These are phyloP conservation scores for Butyriboletus loyo DNA, from an alignment of 768 basidiomycete species.

Conservation along the genomic window DNA sequence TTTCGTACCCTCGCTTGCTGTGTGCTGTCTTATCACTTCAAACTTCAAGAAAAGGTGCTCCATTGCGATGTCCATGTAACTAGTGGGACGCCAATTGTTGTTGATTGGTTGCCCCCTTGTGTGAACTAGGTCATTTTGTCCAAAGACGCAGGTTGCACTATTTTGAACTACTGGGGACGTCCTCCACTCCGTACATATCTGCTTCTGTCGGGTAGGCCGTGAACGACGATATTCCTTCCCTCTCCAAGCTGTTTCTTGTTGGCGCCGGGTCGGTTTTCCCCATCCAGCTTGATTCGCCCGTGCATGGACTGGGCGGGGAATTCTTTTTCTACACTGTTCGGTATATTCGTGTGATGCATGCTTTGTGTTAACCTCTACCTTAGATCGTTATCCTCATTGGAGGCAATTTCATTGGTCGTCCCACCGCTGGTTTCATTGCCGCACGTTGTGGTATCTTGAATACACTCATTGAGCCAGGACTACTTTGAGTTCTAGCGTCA, in stretches of 20 bases:
- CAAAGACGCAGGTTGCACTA: conserved; percentile 12
- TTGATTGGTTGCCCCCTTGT: conserved; percentile 34
- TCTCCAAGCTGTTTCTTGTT: conserved; percentile 14
- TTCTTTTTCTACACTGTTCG: conserved; percentile 56
- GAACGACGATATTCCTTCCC: neutral
- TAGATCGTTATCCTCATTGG: conserved; percentile 38
- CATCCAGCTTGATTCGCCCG: conserved; percentile 48
- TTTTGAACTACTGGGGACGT: conserved; percentile 14
- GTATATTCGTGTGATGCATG: neutral
- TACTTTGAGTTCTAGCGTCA: conserved; percentile 30
- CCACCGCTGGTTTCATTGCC: conserved; percentile 35
- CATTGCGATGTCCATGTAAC: conserved; percentile 41
- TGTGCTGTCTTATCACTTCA: conserved; percentile 49
- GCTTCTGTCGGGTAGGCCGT: conserved; percentile 22
- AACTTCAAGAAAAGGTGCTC: conserved; percentile 34
- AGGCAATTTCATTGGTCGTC: conserved; percentile 36
- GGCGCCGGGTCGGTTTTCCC: conserved; percentile 22
- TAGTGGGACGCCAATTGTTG: conserved; percentile 38
- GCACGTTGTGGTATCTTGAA: conserved; percentile 44
- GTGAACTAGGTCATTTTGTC: conserved; percentile 38
- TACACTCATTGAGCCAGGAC: conserved; percentile 37
- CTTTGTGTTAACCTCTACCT: neutral
- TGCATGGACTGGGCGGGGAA: conserved; percentile 40
- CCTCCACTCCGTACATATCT: conserved; percentile 21
- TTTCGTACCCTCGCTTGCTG: conserved; percentile 41